Evolutionary conservation across 1,284 basidiomycete species (phyloP).

Genomic region (Kalmanozyma brasiliensis): DNA sequence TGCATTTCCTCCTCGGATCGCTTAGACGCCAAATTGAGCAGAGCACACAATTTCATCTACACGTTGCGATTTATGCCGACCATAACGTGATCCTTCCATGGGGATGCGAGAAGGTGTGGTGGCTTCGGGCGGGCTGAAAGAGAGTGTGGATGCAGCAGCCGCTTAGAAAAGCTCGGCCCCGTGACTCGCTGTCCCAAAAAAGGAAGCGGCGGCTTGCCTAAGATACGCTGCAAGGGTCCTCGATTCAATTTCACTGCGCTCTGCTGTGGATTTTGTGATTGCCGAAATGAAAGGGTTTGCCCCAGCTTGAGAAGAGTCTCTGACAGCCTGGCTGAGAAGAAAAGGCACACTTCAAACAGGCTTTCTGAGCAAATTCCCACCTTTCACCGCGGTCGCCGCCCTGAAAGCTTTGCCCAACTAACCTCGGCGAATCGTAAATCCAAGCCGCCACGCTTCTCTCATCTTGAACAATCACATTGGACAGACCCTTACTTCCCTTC

Average conservation of each 20-base stretch:
- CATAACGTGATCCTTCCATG: no score
- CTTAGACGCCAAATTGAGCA: no score
- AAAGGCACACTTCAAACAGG: not conserved
- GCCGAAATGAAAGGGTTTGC: not conserved
- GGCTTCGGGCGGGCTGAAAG: no score
- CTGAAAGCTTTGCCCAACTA: no score
- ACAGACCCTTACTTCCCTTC: not conserved
- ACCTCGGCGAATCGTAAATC: slow-evolving; percentile 36
- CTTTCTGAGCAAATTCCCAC: not conserved
- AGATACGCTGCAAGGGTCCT: not conserved
- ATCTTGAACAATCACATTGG: no score
- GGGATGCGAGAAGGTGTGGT: no score
- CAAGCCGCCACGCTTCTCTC: slow-evolving; percentile 19
- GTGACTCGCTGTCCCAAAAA: not conserved
- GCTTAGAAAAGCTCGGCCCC: not conserved
- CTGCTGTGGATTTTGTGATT: not conserved
- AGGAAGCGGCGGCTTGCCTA: slow-evolving; percentile 9
- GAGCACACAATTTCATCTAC: no score
- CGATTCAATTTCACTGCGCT: not conserved
- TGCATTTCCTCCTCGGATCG: no score
- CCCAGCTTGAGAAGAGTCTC: slow-evolving; percentile 3
- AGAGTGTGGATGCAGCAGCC: no score
- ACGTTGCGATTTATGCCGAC: no score
- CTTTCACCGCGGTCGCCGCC: not conserved
- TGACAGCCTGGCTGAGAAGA: not conserved